Base-by-base conservation (phyloP, 768 basidiomycete genomes). In the Leccinellum rugosiceps region DNA sequence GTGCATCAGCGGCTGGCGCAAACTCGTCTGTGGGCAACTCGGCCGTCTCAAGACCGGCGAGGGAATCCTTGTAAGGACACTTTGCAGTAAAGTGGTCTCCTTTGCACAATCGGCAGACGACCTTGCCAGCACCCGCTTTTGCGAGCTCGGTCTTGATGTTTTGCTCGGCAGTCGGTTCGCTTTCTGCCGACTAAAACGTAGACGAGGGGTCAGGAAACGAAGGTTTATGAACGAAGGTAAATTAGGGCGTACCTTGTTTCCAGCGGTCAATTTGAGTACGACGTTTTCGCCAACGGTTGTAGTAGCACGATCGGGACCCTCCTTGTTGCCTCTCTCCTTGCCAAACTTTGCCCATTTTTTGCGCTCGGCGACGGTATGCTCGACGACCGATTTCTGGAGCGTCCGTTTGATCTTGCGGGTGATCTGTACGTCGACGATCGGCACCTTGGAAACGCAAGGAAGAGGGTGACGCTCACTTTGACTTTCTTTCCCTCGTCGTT, bases 51-150 rank as follows among this genome's bases (percentile, higher is more conserved):
- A 94, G 77, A 4, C 84, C 89, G 10, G 86, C 87, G 14, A 99
- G 82, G 9, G 90, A 89, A 66, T 98, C 94, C 76, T 94, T 97
- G 82, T 94, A 95, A 6, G 97, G 97, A 81, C 97, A 98, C 74
- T 95, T 94, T 61, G 94, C 90, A 14, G 97, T 99, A 75, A 95
- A 98, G 77, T 98, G 97, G 62, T 90, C 90, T 52, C 96, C 97
- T 70, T 96, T 92, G 78, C 97, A 98, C 55, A 97, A 77, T 62
- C 97, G 83, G 81, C 97, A 99, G 45, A 81, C 75, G 61, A 99
- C 91, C 69, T 94, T 94, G 69, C 93, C 93, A 21, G 85, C 86
- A 58, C 92, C 93, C 1, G 86, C 83, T 54, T 84, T 84, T 15
- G 80, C 81, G 52, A 90, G 82, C 59, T 83, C 84, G 11, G 71